Percentiles rank a stretch among this genome's conserved stretches.
Conservation (phyloP, 2,329 filamentous ascomycete genomes). For the Davidsoniella neocaledoniae region DNA sequence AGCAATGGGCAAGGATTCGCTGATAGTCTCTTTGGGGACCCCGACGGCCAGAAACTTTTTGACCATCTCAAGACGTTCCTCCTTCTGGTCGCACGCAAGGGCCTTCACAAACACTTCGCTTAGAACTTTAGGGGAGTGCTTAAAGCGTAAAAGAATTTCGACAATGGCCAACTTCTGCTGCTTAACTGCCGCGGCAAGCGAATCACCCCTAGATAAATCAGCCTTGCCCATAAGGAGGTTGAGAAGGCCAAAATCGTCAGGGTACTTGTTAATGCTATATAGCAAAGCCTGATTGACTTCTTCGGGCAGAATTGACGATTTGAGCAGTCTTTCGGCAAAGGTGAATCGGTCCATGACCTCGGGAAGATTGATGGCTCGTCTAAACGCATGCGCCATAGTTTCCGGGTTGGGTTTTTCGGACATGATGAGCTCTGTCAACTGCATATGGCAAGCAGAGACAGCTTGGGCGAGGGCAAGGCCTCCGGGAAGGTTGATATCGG, state of each 20-base stretch:
- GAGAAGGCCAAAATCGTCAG: constrained; percentile 33
- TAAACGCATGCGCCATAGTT: constrained; percentile 33
- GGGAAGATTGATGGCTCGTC: constrained; percentile 32
- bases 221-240: constrained; percentile 28
- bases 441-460: constrained; percentile 27
- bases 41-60: constrained; percentile 29
- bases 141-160: constrained; percentile 24
- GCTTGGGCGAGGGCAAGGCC: constrained; percentile 34
- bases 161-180: constrained; percentile 29
- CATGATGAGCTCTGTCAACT: constrained; percentile 33
- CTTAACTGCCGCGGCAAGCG: constrained; percentile 28
- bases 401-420: constrained; percentile 22
- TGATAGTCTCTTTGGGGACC: constrained; percentile 28
- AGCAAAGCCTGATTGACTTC: constrained; percentile 36
- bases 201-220: constrained; percentile 33
- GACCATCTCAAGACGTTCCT: constrained; percentile 28
- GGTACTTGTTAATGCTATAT: constrained; percentile 30
- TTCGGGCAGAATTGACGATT: constrained; percentile 28
- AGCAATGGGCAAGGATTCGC: constrained; percentile 32
- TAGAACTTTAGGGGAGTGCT: constrained; percentile 22
- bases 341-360: constrained; percentile 34
- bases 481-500: constrained; percentile 37
- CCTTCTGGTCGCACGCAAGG: constrained; percentile 22
- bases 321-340: constrained; percentile 32
- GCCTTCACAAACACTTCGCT: constrained; percentile 28